Conservation (phyloP, 2,329 filamentous ascomycete genomes). For the Podosphaera aphanis region DNA sequence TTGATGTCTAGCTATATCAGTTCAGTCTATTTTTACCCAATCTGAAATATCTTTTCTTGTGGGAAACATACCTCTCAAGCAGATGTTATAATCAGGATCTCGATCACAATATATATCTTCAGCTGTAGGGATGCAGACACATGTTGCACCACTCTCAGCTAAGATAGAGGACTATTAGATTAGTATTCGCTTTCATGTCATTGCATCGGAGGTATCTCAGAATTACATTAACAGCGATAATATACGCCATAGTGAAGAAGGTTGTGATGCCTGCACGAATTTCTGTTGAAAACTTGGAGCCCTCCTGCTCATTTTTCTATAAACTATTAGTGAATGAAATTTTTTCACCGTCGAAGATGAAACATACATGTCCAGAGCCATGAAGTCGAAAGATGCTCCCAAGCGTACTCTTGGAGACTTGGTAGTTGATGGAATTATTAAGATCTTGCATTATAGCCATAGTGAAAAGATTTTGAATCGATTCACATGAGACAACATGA, state of each 20-base stretch:
- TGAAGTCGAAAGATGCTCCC: constrained; percentile 41
- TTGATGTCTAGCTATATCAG: constrained; percentile 29
- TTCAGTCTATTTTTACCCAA: not conserved
- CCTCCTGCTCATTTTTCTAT: constrained; percentile 42
- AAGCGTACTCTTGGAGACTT: constrained; percentile 16
- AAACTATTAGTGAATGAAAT: constrained; percentile 1
- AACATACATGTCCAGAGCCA: constrained; percentile 38
- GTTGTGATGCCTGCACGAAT: constrained; percentile 60
- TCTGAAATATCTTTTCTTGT: no score
- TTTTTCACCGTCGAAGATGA: not conserved
- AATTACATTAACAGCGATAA: constrained; percentile 8
- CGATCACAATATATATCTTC: constrained; percentile 9
- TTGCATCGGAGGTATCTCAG: not conserved
- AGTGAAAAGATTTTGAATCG: constrained; percentile 1
- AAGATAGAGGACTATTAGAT: constrained; percentile 43
- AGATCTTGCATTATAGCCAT: constrained; percentile 5
- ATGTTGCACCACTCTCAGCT: constrained; percentile 54
- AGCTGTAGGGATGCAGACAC: constrained; percentile 27
- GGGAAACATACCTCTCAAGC: constrained; percentile 16
- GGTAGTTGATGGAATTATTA: constrained; percentile 4
- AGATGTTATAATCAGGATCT: constrained; percentile 20
- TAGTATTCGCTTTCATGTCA: constrained; percentile 10
- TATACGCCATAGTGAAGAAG: constrained; percentile 25
- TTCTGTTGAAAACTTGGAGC: constrained; percentile 51
- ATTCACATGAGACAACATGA: constrained; percentile 5